phyloP scores from a whole-genome alignment of 768 basidiomycete species.

The Xanthoconium purpureum region DNA sequence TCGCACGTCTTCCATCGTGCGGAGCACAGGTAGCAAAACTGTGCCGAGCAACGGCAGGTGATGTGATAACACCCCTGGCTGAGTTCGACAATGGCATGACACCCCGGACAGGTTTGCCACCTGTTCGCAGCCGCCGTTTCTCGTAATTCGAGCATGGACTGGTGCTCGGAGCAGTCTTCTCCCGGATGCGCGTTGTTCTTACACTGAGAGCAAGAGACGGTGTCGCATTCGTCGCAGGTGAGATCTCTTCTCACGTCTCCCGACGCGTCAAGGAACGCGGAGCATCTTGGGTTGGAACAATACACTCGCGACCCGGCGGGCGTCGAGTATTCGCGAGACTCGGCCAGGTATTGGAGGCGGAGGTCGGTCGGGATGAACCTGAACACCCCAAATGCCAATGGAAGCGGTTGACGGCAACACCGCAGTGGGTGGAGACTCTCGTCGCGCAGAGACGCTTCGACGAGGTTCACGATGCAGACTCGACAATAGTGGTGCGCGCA shows the following conservation, averaged over 20 bases:
- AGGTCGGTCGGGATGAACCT: constrained; percentile 31
- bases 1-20: constrained; percentile 58
- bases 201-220: constrained; percentile 46
- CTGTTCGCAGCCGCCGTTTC: constrained; percentile 42
- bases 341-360: constrained; percentile 36
- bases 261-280: constrained; percentile 49
- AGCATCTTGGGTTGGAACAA: constrained; percentile 47
- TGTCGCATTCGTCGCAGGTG: constrained; percentile 41
- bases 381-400: constrained; percentile 21
- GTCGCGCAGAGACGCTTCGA: constrained; percentile 42
- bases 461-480: constrained; percentile 42
- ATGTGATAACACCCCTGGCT: constrained; percentile 61
- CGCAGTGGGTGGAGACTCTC: constrained; percentile 52
- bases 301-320: constrained; percentile 46
- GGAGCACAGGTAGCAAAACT: constrained; percentile 69
- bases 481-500: constrained; percentile 49
- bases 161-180: constrained; percentile 42
- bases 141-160: constrained; percentile 39
- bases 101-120: constrained; percentile 67
- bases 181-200: constrained; percentile 44
- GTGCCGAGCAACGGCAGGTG: constrained; percentile 45
- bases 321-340: constrained; percentile 45
- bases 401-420: constrained; percentile 44
- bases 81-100: constrained; percentile 54
- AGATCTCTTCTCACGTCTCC: constrained; percentile 15